Evolutionary conservation across 2,329 filamentous ascomycete genomes (phyloP).

Genomic region (Colletotrichum tropicale): DNA sequence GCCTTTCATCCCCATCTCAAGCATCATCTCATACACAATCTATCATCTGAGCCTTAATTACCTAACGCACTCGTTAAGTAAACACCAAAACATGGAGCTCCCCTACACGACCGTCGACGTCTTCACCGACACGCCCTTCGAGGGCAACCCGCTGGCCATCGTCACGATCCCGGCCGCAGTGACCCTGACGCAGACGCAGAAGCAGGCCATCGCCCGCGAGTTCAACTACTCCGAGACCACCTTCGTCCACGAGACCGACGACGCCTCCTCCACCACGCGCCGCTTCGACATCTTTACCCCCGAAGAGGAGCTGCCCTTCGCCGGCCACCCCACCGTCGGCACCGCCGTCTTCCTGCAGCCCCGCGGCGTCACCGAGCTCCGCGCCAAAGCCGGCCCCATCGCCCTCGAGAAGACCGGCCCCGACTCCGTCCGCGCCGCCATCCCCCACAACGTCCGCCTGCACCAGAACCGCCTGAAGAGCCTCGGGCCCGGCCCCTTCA

Average conservation of each 20-base stretch:
- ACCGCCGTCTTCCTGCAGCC: constrained; percentile 53
- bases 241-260: constrained; percentile 57
- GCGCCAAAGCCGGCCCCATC: constrained; percentile 64
- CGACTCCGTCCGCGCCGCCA: constrained; percentile 60
- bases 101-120: constrained; percentile 61
- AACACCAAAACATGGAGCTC: constrained; percentile 38
- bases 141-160: constrained; percentile 66
- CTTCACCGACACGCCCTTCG: constrained; percentile 56
- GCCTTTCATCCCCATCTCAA: background rate
- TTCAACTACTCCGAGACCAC: constrained; percentile 70
- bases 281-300: constrained; percentile 65
- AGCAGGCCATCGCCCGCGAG: constrained; percentile 64
- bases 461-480: background rate
- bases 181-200: constrained; percentile 54
- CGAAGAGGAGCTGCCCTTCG: constrained; percentile 61
- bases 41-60: background rate
- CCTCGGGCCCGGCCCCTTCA: background rate
- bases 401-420: constrained; percentile 40
- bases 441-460: constrained; percentile 61
- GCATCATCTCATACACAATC: background rate
- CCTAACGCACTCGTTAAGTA: background rate
- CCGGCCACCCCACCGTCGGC: constrained; percentile 67
- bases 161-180: constrained; percentile 53
- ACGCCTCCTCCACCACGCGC: constrained; percentile 36
- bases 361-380: constrained; percentile 44